Evolutionary conservation across 1,284 basidiomycete genomes (phyloP).

Genomic region (Apiotrichum mycotoxinovorans): DNA sequence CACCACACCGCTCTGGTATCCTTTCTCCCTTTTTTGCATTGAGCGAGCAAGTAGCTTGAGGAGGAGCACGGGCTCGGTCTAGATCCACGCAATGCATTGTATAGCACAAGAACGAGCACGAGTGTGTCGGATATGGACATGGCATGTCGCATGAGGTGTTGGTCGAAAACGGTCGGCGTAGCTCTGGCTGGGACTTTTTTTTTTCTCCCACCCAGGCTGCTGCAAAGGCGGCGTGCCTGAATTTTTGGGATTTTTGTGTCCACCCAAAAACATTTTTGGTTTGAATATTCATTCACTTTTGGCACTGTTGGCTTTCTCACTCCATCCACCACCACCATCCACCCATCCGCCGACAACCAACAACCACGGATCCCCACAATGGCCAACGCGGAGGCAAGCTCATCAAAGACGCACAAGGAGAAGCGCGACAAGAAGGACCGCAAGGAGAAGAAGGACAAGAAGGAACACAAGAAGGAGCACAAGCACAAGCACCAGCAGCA

Average conservation of each 20-base stretch:
- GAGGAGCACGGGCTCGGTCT: neutral
- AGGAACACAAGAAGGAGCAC: conserved; percentile 17
- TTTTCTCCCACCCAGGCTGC: no score
- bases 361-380: conserved; percentile 8
- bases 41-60: neutral
- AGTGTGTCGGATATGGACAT: no score
- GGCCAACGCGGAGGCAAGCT: conserved; percentile 27
- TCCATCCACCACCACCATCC: conserved; percentile 4
- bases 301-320: no score
- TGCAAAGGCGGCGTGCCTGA: no score
- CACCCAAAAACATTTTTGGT: neutral
- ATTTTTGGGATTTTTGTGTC: neutral
- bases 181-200: no score
- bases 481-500: conserved; percentile 10
- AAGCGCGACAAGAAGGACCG: conserved; percentile 16
- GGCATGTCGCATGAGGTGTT: no score
- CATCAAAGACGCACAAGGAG: conserved; percentile 19
- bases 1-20: neutral
- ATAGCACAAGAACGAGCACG: conserved; percentile 3
- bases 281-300: neutral
- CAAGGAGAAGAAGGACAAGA: conserved; percentile 14
- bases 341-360: no score
- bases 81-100: conserved; percentile 11
- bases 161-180: no score
- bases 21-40: neutral